Percentiles rank a stretch among this genome's conserved stretches.
phyloP scores from a whole-genome alignment of 1,284 basidiomycete species.

The Sanghuangporus baumii region DNA sequence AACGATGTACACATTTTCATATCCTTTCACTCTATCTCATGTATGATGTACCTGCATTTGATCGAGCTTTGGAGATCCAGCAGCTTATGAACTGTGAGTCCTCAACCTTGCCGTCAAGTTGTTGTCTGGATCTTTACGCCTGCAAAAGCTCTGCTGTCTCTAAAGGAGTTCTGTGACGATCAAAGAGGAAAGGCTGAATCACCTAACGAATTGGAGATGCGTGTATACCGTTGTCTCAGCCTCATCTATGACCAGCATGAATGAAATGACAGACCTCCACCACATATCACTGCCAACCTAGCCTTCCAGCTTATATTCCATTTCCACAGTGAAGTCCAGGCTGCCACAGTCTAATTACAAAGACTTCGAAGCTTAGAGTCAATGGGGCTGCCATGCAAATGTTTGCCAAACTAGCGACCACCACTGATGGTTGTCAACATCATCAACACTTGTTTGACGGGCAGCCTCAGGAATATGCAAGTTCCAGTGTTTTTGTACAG shows the following conservation, averaged over 20 bases:
- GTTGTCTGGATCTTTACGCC: conserved; percentile 3
- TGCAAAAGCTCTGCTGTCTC: conserved; percentile 73
- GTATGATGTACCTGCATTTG: conserved; percentile 56
- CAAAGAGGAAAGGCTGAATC: conserved; percentile 62
- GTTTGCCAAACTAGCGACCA: conserved; percentile 49
- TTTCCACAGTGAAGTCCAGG: conserved; percentile 70
- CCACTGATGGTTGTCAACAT: no score
- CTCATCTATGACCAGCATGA: conserved; percentile 83
- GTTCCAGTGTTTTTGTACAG: no score
- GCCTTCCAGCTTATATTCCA: conserved; percentile 78
- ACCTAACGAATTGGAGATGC: conserved; percentile 90
- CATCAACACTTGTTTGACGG: no score
- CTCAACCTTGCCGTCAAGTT: not conserved
- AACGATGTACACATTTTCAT: conserved; percentile 91
- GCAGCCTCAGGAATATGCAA: no score
- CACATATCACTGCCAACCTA: conserved; percentile 63
- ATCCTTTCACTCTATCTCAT: conserved; percentile 82
- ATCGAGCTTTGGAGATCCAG: conserved; percentile 78
- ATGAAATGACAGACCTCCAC: conserved; percentile 78
- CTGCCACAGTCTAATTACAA: conserved; percentile 71
- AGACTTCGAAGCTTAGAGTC: conserved; percentile 52
- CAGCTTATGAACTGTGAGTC: conserved; percentile 84
- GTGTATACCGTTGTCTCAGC: conserved; percentile 89
- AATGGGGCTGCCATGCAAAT: conserved; percentile 61
- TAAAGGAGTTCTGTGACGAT: conserved; percentile 93